phyloP scores from a whole-genome alignment of 495 filamentous ascomycete genomes.

The Symbiotaphrina buchneri region DNA sequence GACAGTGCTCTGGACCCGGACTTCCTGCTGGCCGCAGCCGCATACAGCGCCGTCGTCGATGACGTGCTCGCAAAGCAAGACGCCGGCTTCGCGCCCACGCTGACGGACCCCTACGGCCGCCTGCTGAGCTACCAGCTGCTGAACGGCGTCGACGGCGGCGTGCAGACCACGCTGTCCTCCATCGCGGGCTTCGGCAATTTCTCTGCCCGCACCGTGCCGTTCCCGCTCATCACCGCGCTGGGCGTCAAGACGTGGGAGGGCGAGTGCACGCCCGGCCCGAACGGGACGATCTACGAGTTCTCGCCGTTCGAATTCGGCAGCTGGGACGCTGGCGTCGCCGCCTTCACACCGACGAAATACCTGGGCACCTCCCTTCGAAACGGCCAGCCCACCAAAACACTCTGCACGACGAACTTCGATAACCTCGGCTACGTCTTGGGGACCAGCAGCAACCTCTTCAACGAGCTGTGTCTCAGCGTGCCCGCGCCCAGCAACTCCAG shows the following conservation, averaged over 20 bases:
- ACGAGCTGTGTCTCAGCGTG: slow-evolving; percentile 42
- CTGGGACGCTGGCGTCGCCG: slow-evolving; percentile 61
- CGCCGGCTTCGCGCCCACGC: slow-evolving; percentile 49
- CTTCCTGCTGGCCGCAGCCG: slow-evolving; percentile 6
- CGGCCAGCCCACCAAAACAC: slow-evolving; percentile 29
- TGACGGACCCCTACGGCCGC: slow-evolving; percentile 52
- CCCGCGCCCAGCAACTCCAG: too few species aligned
- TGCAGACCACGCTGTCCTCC: slow-evolving; percentile 69
- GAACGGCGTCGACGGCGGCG: slow-evolving; percentile 53
- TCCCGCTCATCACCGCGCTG: slow-evolving; percentile 68
- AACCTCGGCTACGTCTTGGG: slow-evolving; percentile 74
- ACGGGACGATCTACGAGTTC: slow-evolving; percentile 71
- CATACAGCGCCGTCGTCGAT: slow-evolving; percentile 10
- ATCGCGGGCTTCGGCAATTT: slow-evolving; percentile 51
- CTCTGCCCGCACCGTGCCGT: slow-evolving; percentile 42
- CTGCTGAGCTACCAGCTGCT: slow-evolving; percentile 70
- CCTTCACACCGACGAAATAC: slow-evolving; percentile 53
- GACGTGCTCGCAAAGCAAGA: slow-evolving; percentile 21
- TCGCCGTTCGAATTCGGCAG: slow-evolving; percentile 76
- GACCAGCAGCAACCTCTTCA: slow-evolving; percentile 82
- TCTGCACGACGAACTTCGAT: slow-evolving; percentile 65
- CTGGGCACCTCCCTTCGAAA: slow-evolving; percentile 58
- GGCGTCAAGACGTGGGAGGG: slow-evolving; percentile 7
- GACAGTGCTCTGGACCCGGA: slow-evolving; percentile 12
- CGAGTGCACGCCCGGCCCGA: slow-evolving; percentile 44